Conservation (phyloP, 148 eudicot genomes). For the Oxyria digyna region DNA sequence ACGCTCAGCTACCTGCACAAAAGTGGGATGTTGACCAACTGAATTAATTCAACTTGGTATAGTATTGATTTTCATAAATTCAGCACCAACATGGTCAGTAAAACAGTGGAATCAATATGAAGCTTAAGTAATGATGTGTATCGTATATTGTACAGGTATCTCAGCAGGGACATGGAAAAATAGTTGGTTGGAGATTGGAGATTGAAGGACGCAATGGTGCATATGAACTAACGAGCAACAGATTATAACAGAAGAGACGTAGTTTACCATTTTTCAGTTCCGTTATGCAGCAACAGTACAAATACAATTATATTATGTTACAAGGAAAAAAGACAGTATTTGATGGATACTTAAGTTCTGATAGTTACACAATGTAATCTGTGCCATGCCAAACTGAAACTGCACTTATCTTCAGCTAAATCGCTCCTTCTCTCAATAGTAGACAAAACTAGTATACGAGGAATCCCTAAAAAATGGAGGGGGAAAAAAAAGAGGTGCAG, state of each 20-base stretch:
- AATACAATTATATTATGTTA: not conserved
- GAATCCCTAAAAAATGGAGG: not conserved
- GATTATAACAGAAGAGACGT: not conserved
- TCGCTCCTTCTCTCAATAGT: not conserved
- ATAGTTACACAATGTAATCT: not conserved
- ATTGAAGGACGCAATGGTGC: not conserved
- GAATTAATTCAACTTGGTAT: not conserved
- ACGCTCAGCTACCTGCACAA: constrained; percentile 35
- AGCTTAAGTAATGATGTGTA: not conserved
- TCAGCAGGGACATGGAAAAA: not conserved
- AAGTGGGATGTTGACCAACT: not conserved
- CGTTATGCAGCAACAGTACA: not conserved
- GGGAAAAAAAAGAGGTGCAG: not conserved
- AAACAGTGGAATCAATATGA: not conserved
- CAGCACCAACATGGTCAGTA: not conserved
- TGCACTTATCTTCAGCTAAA: not conserved
- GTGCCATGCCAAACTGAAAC: not conserved
- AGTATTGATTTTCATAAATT: not conserved
- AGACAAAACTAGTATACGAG: not conserved
- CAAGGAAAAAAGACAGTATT: not conserved
- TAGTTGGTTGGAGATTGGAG: not conserved
- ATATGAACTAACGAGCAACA: not conserved
- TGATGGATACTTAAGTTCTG: not conserved
- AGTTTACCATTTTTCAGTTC: not conserved
- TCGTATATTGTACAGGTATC: not conserved